These are phyloP conservation scores for Dendrobium nobile DNA, from an alignment of 106 monocot species.

Conservation along the genomic window DNA sequence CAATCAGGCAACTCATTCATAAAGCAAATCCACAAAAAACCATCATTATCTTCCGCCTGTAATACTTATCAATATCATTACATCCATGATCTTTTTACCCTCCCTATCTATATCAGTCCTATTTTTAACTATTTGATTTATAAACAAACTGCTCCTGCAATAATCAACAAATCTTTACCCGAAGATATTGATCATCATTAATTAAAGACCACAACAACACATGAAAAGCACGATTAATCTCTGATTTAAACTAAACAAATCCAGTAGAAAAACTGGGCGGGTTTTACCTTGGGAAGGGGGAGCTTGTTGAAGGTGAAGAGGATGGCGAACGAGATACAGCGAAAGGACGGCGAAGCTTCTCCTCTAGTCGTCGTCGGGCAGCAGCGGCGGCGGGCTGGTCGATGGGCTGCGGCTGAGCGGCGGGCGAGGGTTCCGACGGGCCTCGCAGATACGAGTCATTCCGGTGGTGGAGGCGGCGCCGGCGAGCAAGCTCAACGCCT, in stretches of 20 bases:
- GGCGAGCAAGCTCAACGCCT: conserved; percentile 59
- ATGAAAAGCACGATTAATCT: not conserved
- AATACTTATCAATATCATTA: not conserved
- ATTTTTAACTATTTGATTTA: too few relatives aligned
- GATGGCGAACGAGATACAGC: not conserved
- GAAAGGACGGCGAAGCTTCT: conserved; percentile 32
- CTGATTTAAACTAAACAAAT: not conserved
- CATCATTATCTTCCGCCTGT: not conserved
- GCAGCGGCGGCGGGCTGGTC: conserved; percentile 32
- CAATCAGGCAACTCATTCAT: not conserved
- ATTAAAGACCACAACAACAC: too few relatives aligned
- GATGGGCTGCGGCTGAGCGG: conserved; percentile 7
- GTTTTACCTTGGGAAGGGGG: conserved; percentile 9
- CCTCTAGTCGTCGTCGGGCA: conserved; percentile 42
- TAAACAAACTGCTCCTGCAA: not conserved
- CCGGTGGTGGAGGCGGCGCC: conserved; percentile 44
- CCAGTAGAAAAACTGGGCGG: not conserved
- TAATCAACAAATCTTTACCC: not conserved
- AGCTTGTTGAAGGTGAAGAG: not conserved
- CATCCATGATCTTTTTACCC: too few relatives aligned
- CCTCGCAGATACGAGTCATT: not conserved
- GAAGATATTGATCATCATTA: too few relatives aligned
- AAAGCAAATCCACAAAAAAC: not conserved
- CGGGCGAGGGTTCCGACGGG: not conserved
- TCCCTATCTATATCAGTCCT: not conserved